Conservation (phyloP, 2,329 filamentous ascomycete species). For the Trichoderma sp. region DNA sequence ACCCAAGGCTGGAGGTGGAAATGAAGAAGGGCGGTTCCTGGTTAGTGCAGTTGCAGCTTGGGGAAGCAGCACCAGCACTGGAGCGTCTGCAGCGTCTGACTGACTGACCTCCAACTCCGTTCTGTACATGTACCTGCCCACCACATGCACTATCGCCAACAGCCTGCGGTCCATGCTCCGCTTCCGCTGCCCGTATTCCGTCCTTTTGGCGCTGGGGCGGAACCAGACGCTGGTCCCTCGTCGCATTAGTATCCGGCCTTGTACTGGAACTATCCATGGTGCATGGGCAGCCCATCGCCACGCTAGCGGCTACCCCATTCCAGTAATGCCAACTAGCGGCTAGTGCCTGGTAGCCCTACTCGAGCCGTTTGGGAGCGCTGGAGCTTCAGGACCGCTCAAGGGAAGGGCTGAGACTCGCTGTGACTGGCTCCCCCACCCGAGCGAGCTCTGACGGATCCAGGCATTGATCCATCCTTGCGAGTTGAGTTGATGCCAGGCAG, state of each 20-base stretch:
- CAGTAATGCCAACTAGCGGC: background rate
- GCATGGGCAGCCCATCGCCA: background rate
- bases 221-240: background rate
- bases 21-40: background rate
- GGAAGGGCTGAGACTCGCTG: too few relatives aligned
- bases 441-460: too few relatives aligned
- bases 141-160: background rate
- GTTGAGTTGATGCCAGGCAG: too few relatives aligned
- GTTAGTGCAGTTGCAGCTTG: background rate
- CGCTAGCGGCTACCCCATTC: background rate
- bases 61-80: background rate
- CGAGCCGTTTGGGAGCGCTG: background rate
- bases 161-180: background rate
- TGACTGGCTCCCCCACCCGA: too few relatives aligned
- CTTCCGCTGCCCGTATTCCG: conserved; percentile 3
- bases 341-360: background rate
- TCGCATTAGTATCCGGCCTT: background rate
- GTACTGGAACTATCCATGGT: too few relatives aligned
- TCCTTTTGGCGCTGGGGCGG: background rate
- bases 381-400: background rate
- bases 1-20: background rate
- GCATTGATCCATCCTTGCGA: too few relatives aligned
- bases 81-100: background rate
- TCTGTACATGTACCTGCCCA: background rate
- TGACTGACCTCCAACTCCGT: background rate